These are phyloP conservation scores for Phaeosphaeria sp. DNA, from an alignment of 2,329 filamentous ascomycete genomes.

Conservation along the genomic window DNA sequence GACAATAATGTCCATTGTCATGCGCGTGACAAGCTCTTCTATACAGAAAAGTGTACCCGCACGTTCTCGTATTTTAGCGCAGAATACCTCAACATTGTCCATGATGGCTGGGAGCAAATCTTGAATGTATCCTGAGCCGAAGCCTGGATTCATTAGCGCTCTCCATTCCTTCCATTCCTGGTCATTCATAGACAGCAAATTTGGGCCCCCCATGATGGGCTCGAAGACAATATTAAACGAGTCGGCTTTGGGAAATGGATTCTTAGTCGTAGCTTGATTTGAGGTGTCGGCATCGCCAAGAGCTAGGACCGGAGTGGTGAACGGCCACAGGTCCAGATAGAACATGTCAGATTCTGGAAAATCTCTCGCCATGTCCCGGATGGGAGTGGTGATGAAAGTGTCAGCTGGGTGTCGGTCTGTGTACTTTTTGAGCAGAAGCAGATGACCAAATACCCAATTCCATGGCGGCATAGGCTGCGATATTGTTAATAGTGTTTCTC, in stretches of 20 bases:
- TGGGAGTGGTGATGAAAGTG: constrained; percentile 9
- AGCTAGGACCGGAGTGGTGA: constrained; percentile 15
- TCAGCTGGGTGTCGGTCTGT: constrained; percentile 12
- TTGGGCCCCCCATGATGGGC: constrained; percentile 8
- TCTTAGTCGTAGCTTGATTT: constrained; percentile 13
- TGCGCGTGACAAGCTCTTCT: constrained; percentile 5
- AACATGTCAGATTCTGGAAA: constrained; percentile 15
- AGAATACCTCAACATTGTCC: constrained; percentile 15
- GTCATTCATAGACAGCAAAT: constrained; percentile 18
- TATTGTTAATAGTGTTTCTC: not conserved
- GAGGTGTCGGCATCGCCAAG: constrained; percentile 12
- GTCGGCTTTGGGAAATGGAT: constrained; percentile 14
- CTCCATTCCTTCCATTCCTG: constrained; percentile 38
- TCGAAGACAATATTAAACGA: constrained; percentile 27
- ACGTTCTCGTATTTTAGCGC: not conserved
- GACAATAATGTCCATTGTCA: constrained; percentile 15
- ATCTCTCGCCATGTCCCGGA: constrained; percentile 32
- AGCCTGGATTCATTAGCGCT: constrained; percentile 24
- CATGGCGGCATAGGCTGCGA: constrained; percentile 19
- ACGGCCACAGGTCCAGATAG: constrained; percentile 28
- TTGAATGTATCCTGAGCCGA: constrained; percentile 54
- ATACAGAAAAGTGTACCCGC: constrained; percentile 1
- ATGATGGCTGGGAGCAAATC: constrained; percentile 32
- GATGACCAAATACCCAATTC: constrained; percentile 18
- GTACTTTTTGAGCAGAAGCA: constrained; percentile 13